These are phyloP conservation scores for Phascolomyces articulosus DNA, from an alignment of 371 early-diverging fungal genomes.

Conservation along the genomic window DNA sequence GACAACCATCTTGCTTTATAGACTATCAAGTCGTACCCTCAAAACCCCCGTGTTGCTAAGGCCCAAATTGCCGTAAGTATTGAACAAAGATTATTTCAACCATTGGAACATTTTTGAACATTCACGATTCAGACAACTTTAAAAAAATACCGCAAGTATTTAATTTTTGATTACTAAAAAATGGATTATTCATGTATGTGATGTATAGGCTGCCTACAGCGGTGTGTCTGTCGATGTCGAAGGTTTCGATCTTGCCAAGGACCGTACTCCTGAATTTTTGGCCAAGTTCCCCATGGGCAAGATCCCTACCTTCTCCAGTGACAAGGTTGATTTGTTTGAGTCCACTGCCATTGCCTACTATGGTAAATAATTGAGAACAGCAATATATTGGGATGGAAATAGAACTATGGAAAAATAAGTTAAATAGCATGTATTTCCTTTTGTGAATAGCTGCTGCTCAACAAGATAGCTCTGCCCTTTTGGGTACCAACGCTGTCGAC, in stretches of 20 bases:
- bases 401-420: too few relatives aligned
- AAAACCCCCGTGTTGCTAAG: conserved; percentile 63
- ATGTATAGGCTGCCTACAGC: conserved; percentile 64
- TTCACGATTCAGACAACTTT: too few relatives aligned
- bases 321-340: conserved; percentile 77
- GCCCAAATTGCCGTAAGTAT: conserved; percentile 66
- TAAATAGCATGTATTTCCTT: neutral
- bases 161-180: too few relatives aligned
- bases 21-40: conserved; percentile 57
- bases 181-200: too few relatives aligned
- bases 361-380: conserved; percentile 41
- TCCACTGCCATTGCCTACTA: conserved; percentile 89
- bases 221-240: conserved; percentile 72
- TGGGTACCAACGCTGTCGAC: conserved; percentile 74
- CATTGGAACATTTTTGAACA: too few relatives aligned
- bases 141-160: too few relatives aligned
- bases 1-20: conserved; percentile 16
- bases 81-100: too few relatives aligned
- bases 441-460: conserved; percentile 59
- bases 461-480: conserved; percentile 62
- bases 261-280: conserved; percentile 76
- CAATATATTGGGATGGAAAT: too few relatives aligned
- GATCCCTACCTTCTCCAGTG: conserved; percentile 83
- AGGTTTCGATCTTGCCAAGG: conserved; percentile 68
- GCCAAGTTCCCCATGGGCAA: conserved; percentile 84